Base-by-base conservation (phyloP, 371 early-diverging fungal species). In the Actinomucor elegans region DNA sequence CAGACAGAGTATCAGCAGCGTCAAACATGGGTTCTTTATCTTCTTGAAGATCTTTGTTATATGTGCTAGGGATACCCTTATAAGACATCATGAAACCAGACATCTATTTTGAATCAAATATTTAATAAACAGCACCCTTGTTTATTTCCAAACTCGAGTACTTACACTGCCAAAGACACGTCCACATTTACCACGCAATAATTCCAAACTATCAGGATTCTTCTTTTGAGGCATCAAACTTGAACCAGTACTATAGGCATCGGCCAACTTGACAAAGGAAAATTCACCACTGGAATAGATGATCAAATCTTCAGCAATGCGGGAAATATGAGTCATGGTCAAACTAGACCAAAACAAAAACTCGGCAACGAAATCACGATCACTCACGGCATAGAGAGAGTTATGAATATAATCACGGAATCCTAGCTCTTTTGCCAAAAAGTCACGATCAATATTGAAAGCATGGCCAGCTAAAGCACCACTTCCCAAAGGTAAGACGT, bases 161-260 rank as follows among this genome's bases (percentile, higher is more conserved):
- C 73, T 67, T 76, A 89, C 86, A 56, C 83, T 84, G 26, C 98
- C 98, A 82, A 95, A 96, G 26, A 94, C 92, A 42, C 96, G 91
- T 14, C 98, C 98, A 52, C 87, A 80, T 70, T 98, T 98, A 59
- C 98, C 98, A 56, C 98, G 93, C 57, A 98, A 77, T 36, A 98
- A 80, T 69, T 98, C 98, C 43, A 96, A 68, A 48, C 92, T 90
- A 69, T 98, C 98, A 4, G 98, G 95, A 79, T 98, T 98, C 85
- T 97, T 97, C 79, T 98, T 98, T 68, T 98, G 98, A 28, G 98
- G 98, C 98, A 98, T 98, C 75, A 98, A 72, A 61, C 93, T 93
- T 69, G 92, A 91, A 4, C 98, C 98, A n/a, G 97, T 98, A 65
- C 93, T 89, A 45, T 96, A 97, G 12, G 94, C 94, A 69, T 98